Conservation (phyloP, 148 eudicot species). For the Amaranthus hypochondriacus region DNA sequence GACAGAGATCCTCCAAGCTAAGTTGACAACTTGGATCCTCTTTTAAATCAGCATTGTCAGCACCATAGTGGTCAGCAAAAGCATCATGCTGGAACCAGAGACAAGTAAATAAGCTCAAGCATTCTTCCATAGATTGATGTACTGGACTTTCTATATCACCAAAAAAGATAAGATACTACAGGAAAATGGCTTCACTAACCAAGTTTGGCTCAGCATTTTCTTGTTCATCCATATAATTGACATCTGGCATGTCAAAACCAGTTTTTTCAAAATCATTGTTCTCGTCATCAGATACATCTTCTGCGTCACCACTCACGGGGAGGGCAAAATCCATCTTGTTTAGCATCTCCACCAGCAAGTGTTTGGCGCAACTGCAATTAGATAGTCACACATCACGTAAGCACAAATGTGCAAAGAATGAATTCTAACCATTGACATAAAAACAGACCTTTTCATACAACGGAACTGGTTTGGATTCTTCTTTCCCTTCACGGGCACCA, state of each 20-base stretch:
- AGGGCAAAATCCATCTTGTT: slow-evolving; percentile 30
- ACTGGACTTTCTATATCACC: background rate
- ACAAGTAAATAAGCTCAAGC: slow-evolving; percentile 16
- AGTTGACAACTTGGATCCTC: slow-evolving; percentile 56
- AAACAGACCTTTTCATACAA: slow-evolving; percentile 67
- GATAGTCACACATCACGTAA: slow-evolving; percentile 20
- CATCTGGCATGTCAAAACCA: slow-evolving; percentile 68
- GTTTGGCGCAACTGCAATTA: slow-evolving; percentile 68
- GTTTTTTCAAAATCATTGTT: slow-evolving; percentile 48
- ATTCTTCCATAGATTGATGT: background rate
- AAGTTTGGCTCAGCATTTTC: slow-evolving; percentile 37
- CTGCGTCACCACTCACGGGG: slow-evolving; percentile 38
- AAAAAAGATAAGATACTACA: background rate
- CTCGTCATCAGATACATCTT: slow-evolving; percentile 41
- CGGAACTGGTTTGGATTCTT: slow-evolving; percentile 45
- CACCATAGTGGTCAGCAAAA: slow-evolving; percentile 33
- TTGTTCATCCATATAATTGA: slow-evolving; percentile 45
- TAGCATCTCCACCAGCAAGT: slow-evolving; percentile 44
- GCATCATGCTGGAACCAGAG: slow-evolving; percentile 48
- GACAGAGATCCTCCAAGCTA: slow-evolving; percentile 92
- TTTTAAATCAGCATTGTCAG: slow-evolving; percentile 23
- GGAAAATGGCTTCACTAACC: slow-evolving; percentile 33
- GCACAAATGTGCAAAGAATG: slow-evolving; percentile 14
- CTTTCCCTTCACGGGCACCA: slow-evolving; percentile 27
- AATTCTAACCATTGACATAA: slow-evolving; percentile 1